Evolutionary conservation across 2,329 filamentous ascomycete species (phyloP).

Genomic region (Nannizzia gypsea): DNA sequence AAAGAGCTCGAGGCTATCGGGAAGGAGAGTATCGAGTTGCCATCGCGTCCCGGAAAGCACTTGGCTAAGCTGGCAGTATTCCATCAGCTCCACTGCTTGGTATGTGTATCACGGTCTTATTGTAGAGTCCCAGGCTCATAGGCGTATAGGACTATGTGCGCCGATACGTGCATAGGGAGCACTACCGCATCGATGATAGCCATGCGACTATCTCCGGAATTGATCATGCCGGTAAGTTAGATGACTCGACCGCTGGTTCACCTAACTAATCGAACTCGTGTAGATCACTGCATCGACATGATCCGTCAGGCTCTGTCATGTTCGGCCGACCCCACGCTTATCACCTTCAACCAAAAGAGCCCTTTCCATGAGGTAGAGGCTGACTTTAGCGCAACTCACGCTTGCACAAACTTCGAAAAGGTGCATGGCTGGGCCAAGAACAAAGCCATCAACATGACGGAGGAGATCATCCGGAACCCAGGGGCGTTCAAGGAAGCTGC

Average conservation of each 20-base stretch:
- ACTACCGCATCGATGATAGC: constrained; percentile 11
- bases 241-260: neutral
- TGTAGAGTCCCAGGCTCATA: neutral
- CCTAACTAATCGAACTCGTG: neutral
- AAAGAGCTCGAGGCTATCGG: constrained; percentile 10
- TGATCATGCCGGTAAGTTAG: constrained; percentile 13
- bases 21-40: constrained; percentile 12
- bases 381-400: constrained; percentile 11
- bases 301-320: constrained; percentile 13
- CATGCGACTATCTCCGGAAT: constrained; percentile 5
- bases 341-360: constrained; percentile 9
- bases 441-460: constrained; percentile 11
- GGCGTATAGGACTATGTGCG: constrained; percentile 12
- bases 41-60: constrained; percentile 9
- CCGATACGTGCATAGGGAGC: constrained; percentile 10
- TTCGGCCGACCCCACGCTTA: constrained; percentile 13
- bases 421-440: constrained; percentile 12
- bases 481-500: constrained; percentile 5
- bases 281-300: constrained; percentile 16
- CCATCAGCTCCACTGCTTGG: constrained; percentile 20
- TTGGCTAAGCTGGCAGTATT: constrained; percentile 14
- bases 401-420: constrained; percentile 11
- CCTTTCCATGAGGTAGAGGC: constrained; percentile 7
- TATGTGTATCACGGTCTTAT: constrained; percentile 4
- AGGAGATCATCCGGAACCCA: constrained; percentile 7